Base-by-base conservation (phyloP, 257 asterid genomes). In the Salvia rosmarinus region DNA sequence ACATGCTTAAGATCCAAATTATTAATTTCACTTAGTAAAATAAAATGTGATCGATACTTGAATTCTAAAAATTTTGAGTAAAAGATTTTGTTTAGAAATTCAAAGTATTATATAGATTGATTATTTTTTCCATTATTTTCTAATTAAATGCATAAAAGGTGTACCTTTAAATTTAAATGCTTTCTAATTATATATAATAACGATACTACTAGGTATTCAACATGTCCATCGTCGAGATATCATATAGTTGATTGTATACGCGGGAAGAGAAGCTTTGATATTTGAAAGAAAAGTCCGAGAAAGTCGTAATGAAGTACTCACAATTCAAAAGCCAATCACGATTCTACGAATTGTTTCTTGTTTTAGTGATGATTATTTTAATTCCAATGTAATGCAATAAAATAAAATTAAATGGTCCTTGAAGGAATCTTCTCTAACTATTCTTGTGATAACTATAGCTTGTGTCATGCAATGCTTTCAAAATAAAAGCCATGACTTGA, bases 401-500 rank as follows among this genome's bases (percentile, higher is more conserved):
- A 32, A 32, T 71, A 23, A 8, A 19, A 44, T 28, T 43, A 57
- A 44, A 39, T 47, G 52, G 13, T 46, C 37, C 7, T 11, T 54
- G 6, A 56, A 46, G 19, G 37, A 16, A 25, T 17, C 23, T 44
- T 20, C 25, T 50, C 32, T 6, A 66, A 44, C 19, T 56, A 46
- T 21, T 74, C 25, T 37, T 65, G 43, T 17, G 62, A 21, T 23
- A 17, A 54, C 19, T 40, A 44, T 44, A 35, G 37, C 30, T 52
- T 11, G 30, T 20, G 57, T 13, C 13, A 56, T 52, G 47, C 28
- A 20, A 39, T 62, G 52, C n/a, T 62, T 8, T 28, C 13, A 40
- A 63, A 63, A 35, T 40, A 62, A 39, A 62, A 10, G 39, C 42
- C 49, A 72, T 34, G 68, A 49, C 23, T n/a, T 35, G 34, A 20